A percentile compares a stretch with the other conserved stretches of the same genome.
Conservation (phyloP, 2,329 filamentous ascomycete species). For the Aspergillus sp. region DNA sequence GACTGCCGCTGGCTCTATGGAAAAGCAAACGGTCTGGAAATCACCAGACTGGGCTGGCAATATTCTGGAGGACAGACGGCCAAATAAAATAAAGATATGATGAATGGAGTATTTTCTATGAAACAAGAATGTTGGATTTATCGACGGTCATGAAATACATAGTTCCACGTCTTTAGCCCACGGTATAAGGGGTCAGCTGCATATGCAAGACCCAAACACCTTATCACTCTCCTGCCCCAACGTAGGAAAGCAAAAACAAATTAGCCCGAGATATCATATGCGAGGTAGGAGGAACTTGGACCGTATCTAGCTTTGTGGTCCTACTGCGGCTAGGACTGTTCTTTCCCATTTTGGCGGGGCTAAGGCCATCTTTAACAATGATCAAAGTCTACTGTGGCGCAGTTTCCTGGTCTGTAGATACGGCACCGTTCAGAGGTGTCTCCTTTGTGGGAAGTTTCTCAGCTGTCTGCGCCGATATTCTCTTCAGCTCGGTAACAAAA, state of each 20-base stretch:
- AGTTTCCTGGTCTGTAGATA: slow-evolving; percentile 1
- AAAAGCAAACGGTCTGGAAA: too few relatives aligned
- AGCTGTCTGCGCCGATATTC: slow-evolving; percentile 50
- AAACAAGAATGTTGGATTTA: background rate
- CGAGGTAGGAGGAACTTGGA: background rate
- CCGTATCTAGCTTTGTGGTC: background rate
- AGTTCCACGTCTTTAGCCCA: background rate
- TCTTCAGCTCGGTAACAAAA: slow-evolving; percentile 79
- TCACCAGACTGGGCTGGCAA: too few relatives aligned
- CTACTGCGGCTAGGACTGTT: background rate
- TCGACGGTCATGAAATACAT: slow-evolving; percentile 4
- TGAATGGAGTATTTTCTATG: background rate
- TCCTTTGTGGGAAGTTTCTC: slow-evolving; percentile 38
- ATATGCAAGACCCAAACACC: slow-evolving; percentile 14
- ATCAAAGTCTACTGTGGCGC: background rate
- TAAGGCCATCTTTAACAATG: background rate
- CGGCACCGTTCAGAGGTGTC: slow-evolving; percentile 21
- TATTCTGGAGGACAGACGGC: background rate
- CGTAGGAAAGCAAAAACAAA: background rate
- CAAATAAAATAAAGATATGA: background rate
- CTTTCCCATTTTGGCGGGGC: background rate
- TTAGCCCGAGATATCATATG: background rate
- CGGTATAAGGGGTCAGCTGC: slow-evolving; percentile 10
- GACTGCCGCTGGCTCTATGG: too few relatives aligned
- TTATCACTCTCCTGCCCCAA: background rate